Evolutionary conservation across 1,139 yeast genomes (phyloP).

Genomic region (Suhomyces ambrosiae): DNA sequence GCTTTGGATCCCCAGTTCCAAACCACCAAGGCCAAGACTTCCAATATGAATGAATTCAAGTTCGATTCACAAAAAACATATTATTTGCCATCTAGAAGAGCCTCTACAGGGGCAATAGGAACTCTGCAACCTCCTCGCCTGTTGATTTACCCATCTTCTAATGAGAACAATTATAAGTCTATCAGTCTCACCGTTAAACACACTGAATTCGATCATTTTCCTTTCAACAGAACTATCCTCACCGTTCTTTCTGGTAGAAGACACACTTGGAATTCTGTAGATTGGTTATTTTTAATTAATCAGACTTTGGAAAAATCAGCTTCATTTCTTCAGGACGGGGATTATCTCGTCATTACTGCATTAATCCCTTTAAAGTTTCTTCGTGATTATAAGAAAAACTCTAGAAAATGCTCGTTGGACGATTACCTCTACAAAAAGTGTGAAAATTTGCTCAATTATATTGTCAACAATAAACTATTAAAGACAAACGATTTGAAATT

Average conservation of each 20-base stretch:
- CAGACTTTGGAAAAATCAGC: conserved; percentile 7
- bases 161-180: conserved; percentile 45
- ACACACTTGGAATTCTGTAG: conserved; percentile 49
- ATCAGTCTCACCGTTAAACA: conserved; percentile 44
- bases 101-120: conserved; percentile 6
- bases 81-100: conserved; percentile 26
- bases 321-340: conserved; percentile 40
- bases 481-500: conserved; percentile 32
- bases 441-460: conserved; percentile 41
- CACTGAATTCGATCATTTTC: conserved; percentile 28
- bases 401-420: conserved; percentile 18
- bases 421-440: conserved; percentile 43
- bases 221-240: conserved; percentile 35
- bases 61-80: conserved; percentile 44
- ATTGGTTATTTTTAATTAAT: conserved; percentile 35
- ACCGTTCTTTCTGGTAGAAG: conserved; percentile 43
- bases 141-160: conserved; percentile 33
- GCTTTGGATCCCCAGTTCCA: conserved; percentile 59
- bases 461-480: conserved; percentile 30
- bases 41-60: conserved; percentile 41
- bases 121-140: conserved; percentile 13
- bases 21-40: conserved; percentile 33
- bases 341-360: conserved; percentile 40
- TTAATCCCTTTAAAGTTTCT: conserved; percentile 35
- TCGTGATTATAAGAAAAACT: conserved; percentile 18